Percentiles rank a stretch among this genome's conserved stretches.
Conservation (phyloP, 2,329 filamentous ascomycete genomes). For the Helotiales sp. region DNA sequence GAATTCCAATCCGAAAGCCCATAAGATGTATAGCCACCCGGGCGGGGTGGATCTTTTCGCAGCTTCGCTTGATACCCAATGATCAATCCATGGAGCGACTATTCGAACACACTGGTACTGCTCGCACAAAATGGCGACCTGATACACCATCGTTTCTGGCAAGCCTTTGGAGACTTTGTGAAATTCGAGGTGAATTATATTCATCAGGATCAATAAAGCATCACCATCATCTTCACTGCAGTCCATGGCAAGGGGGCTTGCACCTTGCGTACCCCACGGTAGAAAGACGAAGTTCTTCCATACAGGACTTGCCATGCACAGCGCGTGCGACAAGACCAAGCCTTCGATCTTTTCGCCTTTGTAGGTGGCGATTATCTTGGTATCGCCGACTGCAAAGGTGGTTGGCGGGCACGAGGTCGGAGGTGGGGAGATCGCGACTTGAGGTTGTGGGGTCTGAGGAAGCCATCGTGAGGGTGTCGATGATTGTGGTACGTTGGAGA, state of each 20-base stretch:
- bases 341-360: background rate
- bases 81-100: background rate
- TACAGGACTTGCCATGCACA: background rate
- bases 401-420: background rate
- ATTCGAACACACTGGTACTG: background rate
- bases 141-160: background rate
- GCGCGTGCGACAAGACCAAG: background rate
- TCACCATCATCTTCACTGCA: background rate
- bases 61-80: background rate
- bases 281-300: background rate
- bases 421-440: background rate
- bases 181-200: background rate
- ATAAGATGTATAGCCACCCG: background rate
- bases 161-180: background rate
- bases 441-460: background rate
- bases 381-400: background rate
- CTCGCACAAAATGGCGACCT: background rate
- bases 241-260: background rate
- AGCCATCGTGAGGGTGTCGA: background rate
- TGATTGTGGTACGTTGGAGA: no score
- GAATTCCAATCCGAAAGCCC: background rate
- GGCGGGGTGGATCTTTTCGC: background rate
- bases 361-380: background rate
- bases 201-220: background rate
- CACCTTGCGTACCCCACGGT: background rate